These are phyloP conservation scores for Lentithecium fluviatile DNA, from an alignment of 495 filamentous ascomycete species.

Conservation along the genomic window DNA sequence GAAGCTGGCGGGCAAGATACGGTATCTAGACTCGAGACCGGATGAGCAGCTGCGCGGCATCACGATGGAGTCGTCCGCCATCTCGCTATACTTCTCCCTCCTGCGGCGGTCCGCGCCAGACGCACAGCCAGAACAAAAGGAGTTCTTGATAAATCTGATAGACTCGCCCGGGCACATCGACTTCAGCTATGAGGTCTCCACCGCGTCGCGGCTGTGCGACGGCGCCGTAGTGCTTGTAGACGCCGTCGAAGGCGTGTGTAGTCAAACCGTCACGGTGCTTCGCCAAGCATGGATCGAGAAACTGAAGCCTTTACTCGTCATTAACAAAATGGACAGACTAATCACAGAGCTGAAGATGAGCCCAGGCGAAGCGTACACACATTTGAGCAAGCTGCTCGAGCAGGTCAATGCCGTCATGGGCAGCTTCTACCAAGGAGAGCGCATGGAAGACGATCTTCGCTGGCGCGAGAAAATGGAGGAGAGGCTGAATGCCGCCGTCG, in stretches of 20 bases:
- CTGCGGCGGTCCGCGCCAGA: constrained; percentile 67
- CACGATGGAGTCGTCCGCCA: constrained; percentile 99
- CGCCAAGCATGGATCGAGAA: constrained; percentile 96
- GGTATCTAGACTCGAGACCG: constrained; percentile 93
- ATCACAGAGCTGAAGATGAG: constrained; percentile 92
- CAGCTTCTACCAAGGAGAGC: constrained; percentile 95
- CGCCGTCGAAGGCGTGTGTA: constrained; percentile 96
- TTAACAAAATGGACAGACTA: constrained; percentile 97
- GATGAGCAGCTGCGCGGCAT: constrained; percentile 97
- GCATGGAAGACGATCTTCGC: constrained; percentile 97
- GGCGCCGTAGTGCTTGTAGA: constrained; percentile 95
- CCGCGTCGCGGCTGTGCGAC: constrained; percentile 90
- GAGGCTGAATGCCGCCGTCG: constrained; percentile 54
- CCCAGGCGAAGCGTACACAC: constrained; percentile 81
- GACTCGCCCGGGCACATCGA: constrained; percentile 98
- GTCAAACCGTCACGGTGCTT: constrained; percentile 95
- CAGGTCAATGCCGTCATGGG: constrained; percentile 97
- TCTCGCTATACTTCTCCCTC: constrained; percentile 95
- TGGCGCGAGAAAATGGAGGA: constrained; percentile 94
- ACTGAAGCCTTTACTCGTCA: constrained; percentile 87
- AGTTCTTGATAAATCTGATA: constrained; percentile 96
- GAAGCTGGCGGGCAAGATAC: constrained; percentile 95
- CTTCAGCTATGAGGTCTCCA: constrained; percentile 97
- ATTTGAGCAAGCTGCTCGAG: constrained; percentile 85
- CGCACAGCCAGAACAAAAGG: constrained; percentile 66